Percentiles rank a stretch among this genome's conserved stretches.
These are phyloP conservation scores for Clavispora vitiphila DNA, from an alignment of 805 yeast genomes.

Conservation along the genomic window DNA sequence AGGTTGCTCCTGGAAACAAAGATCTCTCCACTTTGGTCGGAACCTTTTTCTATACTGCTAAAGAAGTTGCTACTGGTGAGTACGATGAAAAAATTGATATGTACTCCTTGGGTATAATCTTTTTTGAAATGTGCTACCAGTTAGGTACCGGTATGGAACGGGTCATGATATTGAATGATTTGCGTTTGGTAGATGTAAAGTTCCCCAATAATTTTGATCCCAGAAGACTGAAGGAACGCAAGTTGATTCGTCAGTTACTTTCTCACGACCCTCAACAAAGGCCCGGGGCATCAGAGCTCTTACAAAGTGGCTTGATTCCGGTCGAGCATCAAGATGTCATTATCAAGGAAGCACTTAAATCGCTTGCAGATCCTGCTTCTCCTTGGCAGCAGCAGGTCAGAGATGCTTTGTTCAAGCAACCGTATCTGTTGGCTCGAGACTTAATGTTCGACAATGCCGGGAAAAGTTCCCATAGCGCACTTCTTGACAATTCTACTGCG, in stretches of 20 bases:
- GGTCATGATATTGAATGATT: constrained; percentile 58
- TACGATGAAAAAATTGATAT: constrained; percentile 94
- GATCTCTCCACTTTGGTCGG: constrained; percentile 92
- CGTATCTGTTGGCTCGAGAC: constrained; percentile 80
- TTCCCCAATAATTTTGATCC: constrained; percentile 68
- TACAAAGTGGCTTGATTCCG: constrained; percentile 80
- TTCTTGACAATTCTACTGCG: constrained; percentile 22
- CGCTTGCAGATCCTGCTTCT: constrained; percentile 83
- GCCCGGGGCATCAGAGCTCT: constrained; percentile 72
- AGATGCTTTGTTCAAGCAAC: constrained; percentile 77
- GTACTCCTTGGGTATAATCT: constrained; percentile 91
- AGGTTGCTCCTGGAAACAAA: constrained; percentile 41
- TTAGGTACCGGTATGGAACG: constrained; percentile 94
- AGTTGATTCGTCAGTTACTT: constrained; percentile 60
- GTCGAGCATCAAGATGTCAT: constrained; percentile 87
- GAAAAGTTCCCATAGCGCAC: constrained; percentile 19
- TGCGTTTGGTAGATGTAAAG: constrained; percentile 54
- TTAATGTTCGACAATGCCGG: constrained; percentile 64
- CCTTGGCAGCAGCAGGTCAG: constrained; percentile 94
- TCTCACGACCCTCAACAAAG: constrained; percentile 76
- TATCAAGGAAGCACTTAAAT: constrained; percentile 80
- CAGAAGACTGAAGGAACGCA: constrained; percentile 54
- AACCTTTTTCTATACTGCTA: constrained; percentile 88
- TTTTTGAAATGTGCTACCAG: constrained; percentile 89
- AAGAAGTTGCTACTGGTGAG: constrained; percentile 74